Base-by-base conservation (phyloP, 371 early-diverging fungal genomes). In the Batkoa obscura region DNA sequence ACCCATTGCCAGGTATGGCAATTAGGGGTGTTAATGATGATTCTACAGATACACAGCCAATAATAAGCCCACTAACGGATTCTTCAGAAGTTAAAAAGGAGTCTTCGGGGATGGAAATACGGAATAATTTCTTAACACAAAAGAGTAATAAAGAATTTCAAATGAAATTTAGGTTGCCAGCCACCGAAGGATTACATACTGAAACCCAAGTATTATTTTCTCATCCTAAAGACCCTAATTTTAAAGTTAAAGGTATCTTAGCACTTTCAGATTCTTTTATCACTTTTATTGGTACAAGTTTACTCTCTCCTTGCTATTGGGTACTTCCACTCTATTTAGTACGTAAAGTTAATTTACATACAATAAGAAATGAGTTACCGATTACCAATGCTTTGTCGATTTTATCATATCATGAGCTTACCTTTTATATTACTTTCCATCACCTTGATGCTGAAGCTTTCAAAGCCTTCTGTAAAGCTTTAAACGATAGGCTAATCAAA, bases 311-410 rank as follows among this genome's bases (percentile, higher is more conserved):
- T 41, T 81, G 84, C 58, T 74, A 80, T 42, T 62, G 86, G 15
- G 81, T 82, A 0, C 66, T 94, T 33, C 97, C 94, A 4, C 76
- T 92, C 43, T 90, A 79, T 60, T 85, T 90, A 9, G 76, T 96
- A 43, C 86, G 90, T 49, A 74, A 89, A 3, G 89, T 96, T 1
- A 95, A 94, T 63, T 72, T 84, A 36, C 66, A 86, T 56, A 74
- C 71, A 57, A 62, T 73, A 48, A 50, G 34, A 53, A n/a, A 10
- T 23, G 53, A 37, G 12, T 13, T 12, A n/a, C 46, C 55, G 1
- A 35, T 47, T 23, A 49, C 23, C 42, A 38, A 48, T 58, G 61
- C 55, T 30, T 50, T 61, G 5, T 54, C 58, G 2, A 38, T 61
- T 13, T 37, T 58, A n/a, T 38, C 39, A 3, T 55, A 55, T 23